Conservation (phyloP, 257 asterid genomes). For the Orobanche coerulescens region DNA sequence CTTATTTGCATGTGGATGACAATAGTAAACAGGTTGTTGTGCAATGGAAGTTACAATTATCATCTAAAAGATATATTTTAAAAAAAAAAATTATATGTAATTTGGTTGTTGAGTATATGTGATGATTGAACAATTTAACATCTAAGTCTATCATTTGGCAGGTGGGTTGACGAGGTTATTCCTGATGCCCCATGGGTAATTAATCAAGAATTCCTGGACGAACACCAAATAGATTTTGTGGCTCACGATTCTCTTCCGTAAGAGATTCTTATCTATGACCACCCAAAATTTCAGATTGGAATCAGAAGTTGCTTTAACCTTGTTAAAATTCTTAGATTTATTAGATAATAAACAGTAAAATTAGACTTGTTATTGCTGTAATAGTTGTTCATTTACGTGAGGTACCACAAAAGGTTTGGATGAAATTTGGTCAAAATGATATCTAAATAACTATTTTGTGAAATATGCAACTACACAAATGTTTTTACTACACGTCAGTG, state of each 20-base stretch:
- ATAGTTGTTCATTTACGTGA: too few species aligned
- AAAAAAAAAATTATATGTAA: neutral
- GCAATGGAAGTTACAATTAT: too few species aligned
- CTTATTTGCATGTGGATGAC: neutral
- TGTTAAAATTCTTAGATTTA: neutral
- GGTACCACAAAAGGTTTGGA: too few species aligned
- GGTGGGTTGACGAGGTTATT: constrained; percentile 99
- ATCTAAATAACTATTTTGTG: neutral
- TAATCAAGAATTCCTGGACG: constrained; percentile 84
- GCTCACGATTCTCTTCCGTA: constrained; percentile 99
- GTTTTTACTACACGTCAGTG: neutral
- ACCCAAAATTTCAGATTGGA: neutral
- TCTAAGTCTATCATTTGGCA: constrained; percentile 26
- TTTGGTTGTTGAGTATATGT: neutral
- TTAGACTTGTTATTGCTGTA: neutral
- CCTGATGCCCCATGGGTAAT: constrained; percentile 98
- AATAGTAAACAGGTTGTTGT: too few species aligned
- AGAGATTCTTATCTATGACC: constrained; percentile 25
- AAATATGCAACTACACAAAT: neutral
- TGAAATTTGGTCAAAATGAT: too few species aligned
- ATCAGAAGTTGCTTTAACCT: neutral
- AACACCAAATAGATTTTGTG: constrained; percentile 72
- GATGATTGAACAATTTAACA: neutral
- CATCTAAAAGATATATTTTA: too few species aligned
- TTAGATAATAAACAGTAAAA: neutral